Percentiles rank a stretch among this genome's conserved stretches.
Conservation (phyloP, 108 stramenopile genomes). For the Skeletonema tropicum region DNA sequence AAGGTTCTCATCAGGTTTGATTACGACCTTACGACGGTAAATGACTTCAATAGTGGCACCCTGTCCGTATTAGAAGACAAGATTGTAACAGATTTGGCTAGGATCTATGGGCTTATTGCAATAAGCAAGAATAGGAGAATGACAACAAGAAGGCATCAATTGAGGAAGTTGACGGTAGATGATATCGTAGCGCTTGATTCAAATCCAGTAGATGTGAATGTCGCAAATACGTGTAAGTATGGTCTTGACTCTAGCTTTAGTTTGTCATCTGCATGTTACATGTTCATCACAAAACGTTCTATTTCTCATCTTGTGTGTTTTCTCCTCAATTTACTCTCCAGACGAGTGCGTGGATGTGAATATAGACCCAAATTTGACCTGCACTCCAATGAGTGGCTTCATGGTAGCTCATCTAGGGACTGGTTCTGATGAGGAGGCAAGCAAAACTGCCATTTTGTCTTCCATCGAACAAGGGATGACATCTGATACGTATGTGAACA, state of each 20-base stretch:
- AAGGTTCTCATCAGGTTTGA: background rate
- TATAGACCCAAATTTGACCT: background rate
- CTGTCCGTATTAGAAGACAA: background rate
- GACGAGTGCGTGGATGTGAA: background rate
- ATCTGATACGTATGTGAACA: slow-evolving; percentile 5
- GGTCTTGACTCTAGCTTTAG: background rate
- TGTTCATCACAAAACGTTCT: background rate
- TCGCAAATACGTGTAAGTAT: background rate
- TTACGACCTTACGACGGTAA: background rate
- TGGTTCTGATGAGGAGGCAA: background rate
- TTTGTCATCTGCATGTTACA: background rate
- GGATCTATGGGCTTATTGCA: background rate
- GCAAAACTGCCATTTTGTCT: slow-evolving; percentile 4
- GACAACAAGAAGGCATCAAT: background rate
- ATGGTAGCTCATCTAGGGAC: slow-evolving; percentile 13
- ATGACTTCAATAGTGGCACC: background rate
- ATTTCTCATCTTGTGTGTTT: background rate
- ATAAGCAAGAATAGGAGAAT: background rate
- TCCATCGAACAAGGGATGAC: slow-evolving; percentile 15
- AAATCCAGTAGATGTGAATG: background rate
- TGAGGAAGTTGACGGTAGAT: slow-evolving; percentile 1
- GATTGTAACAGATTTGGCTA: background rate
- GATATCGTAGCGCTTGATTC: slow-evolving; percentile 4
- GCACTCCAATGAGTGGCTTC: slow-evolving; percentile 16
- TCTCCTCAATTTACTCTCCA: background rate